A percentile compares a stretch with the other conserved stretches of the same genome.
Evolutionary conservation across 129 eudicot genomes (phyloP).

Genomic region (Centella asiatica): DNA sequence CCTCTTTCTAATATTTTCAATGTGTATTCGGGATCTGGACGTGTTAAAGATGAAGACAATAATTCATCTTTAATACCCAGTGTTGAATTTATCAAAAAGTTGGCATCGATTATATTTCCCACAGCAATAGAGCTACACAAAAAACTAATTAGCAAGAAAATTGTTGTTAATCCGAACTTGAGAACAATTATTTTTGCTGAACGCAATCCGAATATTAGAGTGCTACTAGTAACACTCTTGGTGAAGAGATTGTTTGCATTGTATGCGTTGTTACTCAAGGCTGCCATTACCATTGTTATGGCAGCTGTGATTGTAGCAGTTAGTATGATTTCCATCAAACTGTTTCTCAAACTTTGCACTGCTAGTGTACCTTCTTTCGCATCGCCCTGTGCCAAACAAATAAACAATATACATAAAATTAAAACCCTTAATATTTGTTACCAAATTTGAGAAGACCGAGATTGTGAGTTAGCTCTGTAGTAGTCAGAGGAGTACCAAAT

Average conservation of each 20-base stretch:
- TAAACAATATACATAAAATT: neutral
- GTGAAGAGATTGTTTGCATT: slow-evolving; percentile 40
- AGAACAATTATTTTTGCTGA: slow-evolving; percentile 42
- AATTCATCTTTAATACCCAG: slow-evolving; percentile 33
- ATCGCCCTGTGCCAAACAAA: slow-evolving; percentile 46
- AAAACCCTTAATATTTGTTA: neutral
- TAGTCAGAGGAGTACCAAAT: no score
- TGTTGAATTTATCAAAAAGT: slow-evolving; percentile 58
- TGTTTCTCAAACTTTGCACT: slow-evolving; percentile 82
- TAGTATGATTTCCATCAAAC: slow-evolving; percentile 64
- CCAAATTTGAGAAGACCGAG: neutral
- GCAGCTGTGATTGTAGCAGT: slow-evolving; percentile 55
- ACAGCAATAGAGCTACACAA: slow-evolving; percentile 82
- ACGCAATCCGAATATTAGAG: slow-evolving; percentile 44
- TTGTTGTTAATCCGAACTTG: slow-evolving; percentile 57
- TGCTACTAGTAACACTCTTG: neutral
- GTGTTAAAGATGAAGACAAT: no score
- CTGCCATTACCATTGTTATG: slow-evolving; percentile 45
- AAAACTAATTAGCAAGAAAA: slow-evolving; percentile 58
- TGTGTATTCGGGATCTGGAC: slow-evolving; percentile 35
- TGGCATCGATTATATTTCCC: slow-evolving; percentile 59
- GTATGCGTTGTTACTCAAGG: slow-evolving; percentile 59
- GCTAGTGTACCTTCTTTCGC: slow-evolving; percentile 61
- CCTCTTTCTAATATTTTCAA: slow-evolving; percentile 62
- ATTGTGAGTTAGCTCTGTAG: no score